Evolutionary conservation across 306 rosid genomes (phyloP).

Genomic region (Psophocarpus tetragonolobus): DNA sequence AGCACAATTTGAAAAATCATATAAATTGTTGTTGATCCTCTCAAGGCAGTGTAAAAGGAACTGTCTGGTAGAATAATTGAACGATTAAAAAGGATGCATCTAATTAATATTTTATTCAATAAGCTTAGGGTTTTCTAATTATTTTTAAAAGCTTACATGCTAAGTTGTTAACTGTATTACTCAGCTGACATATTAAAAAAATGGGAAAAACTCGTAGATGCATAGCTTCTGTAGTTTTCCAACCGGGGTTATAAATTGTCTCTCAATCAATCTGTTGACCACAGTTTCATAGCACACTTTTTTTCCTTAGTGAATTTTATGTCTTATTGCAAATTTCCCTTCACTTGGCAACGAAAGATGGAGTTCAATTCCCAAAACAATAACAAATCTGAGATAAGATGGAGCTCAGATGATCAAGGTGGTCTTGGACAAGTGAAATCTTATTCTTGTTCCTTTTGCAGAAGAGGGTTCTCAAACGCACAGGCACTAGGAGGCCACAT

Average conservation of each 20-base stretch:
- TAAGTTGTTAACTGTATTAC: constrained; percentile 18
- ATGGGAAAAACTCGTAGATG: background rate
- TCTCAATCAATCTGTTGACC: constrained; percentile 32
- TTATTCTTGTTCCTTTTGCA: constrained; percentile 65
- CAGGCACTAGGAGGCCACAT: constrained; percentile 90
- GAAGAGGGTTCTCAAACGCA: constrained; percentile 73
- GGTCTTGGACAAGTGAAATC: constrained; percentile 39
- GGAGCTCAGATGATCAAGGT: constrained; percentile 52
- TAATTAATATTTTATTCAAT: constrained; percentile 39
- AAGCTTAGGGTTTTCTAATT: constrained; percentile 4
- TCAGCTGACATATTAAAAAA: constrained; percentile 32
- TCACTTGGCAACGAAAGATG: constrained; percentile 33
- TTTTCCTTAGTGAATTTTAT: background rate
- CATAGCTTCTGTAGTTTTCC: constrained; percentile 25
- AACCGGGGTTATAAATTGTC: constrained; percentile 30
- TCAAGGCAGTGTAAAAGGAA: constrained; percentile 39
- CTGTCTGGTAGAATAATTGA: constrained; percentile 47
- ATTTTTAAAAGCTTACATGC: constrained; percentile 9
- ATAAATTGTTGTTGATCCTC: constrained; percentile 38
- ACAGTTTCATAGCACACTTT: background rate
- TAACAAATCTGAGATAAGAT: constrained; percentile 36
- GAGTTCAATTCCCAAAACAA: constrained; percentile 38
- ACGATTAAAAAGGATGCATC: constrained; percentile 24
- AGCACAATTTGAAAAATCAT: constrained; percentile 31
- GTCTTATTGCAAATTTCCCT: constrained; percentile 22